Evolutionary conservation across 176 grass and related monocot genomes (phyloP).

Genomic region (Tillandsia fasciculata): DNA sequence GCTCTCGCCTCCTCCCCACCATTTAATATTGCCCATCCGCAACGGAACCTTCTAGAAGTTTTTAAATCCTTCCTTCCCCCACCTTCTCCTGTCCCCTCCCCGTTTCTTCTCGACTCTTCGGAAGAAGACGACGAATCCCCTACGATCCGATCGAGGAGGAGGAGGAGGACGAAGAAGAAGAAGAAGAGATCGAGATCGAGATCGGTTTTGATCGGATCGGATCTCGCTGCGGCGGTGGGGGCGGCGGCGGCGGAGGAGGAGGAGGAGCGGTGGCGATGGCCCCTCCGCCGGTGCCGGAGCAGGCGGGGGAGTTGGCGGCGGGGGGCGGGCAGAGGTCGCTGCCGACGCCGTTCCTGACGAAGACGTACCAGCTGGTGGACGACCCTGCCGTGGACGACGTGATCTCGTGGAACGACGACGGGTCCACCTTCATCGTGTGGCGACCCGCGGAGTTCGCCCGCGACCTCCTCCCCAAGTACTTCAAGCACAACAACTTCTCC

Average conservation of each 20-base stretch:
- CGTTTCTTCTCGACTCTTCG: too few species aligned
- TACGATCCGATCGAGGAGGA: too few species aligned
- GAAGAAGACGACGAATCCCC: too few species aligned
- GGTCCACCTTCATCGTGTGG: conserved; percentile 78
- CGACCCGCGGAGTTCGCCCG: conserved; percentile 74
- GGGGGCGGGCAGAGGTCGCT: conserved; percentile 20
- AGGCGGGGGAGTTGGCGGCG: neutral
- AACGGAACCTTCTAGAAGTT: conserved; percentile 45
- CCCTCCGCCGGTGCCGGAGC: conserved; percentile 35
- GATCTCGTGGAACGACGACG: conserved; percentile 80
- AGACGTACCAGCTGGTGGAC: conserved; percentile 91
- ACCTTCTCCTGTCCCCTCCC: conserved; percentile 17
- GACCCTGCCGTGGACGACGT: conserved; percentile 71
- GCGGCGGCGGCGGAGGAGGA: neutral
- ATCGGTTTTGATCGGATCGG: neutral
- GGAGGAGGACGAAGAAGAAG: too few species aligned
- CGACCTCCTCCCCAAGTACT: conserved; percentile 84
- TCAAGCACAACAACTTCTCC: conserved; percentile 99
- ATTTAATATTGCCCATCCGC: too few species aligned
- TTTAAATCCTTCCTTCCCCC: conserved; percentile 4
- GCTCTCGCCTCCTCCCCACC: neutral
- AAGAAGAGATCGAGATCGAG: too few species aligned
- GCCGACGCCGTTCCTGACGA: conserved; percentile 83
- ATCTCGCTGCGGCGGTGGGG: conserved; percentile 8
- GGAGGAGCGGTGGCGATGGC: conserved; percentile 10